Evolutionary conservation across 2,329 filamentous ascomycete genomes (phyloP).

Genomic region (Botrytis fragariae): DNA sequence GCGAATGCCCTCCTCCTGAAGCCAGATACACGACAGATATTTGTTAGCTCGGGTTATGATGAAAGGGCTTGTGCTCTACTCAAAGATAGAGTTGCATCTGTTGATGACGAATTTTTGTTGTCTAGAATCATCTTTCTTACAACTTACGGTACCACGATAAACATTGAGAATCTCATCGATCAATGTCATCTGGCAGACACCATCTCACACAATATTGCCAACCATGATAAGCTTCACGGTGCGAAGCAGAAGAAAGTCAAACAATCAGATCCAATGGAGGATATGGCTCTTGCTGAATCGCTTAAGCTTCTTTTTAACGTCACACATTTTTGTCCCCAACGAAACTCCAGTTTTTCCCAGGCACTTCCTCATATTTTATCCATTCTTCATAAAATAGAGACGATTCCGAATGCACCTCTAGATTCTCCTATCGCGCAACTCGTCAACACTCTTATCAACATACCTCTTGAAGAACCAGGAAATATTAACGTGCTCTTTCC

Average conservation of each 20-base stretch:
- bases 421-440: constrained; percentile 69
- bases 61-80: constrained; percentile 67
- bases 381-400: constrained; percentile 60
- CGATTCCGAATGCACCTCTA: constrained; percentile 63
- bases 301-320: constrained; percentile 89
- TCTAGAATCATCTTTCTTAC: constrained; percentile 77
- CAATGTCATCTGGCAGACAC: constrained; percentile 64
- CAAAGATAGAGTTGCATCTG: constrained; percentile 58
- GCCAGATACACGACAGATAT: constrained; percentile 64
- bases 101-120: constrained; percentile 82
- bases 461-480: constrained; percentile 61
- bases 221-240: constrained; percentile 61
- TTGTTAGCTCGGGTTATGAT: constrained; percentile 68
- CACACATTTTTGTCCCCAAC: constrained; percentile 67
- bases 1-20: constrained; percentile 80
- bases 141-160: constrained; percentile 71
- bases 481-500: constrained; percentile 60
- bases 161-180: constrained; percentile 63
- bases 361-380: constrained; percentile 68
- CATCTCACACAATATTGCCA: constrained; percentile 66
- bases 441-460: constrained; percentile 77
- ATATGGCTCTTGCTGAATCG: constrained; percentile 79
- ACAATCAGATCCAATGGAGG: constrained; percentile 59
- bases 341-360: constrained; percentile 59
- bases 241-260: constrained; percentile 34